Percentiles rank a stretch among this genome's conserved stretches.
phyloP scores from a whole-genome alignment of 2,329 filamentous ascomycete genomes.

The Fusarium nematophilum region DNA sequence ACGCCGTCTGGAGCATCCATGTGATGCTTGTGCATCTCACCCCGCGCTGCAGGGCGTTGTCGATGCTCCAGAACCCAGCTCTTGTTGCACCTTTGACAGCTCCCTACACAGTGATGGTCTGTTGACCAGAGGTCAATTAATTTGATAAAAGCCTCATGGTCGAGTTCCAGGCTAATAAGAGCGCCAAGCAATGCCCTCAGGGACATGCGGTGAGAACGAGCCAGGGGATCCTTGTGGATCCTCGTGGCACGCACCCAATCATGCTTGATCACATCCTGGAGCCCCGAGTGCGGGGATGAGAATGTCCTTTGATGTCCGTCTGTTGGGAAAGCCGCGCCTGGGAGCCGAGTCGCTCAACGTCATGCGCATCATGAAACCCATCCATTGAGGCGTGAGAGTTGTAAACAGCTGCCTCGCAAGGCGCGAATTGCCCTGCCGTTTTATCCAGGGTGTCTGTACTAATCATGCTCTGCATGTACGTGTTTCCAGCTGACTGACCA shows the following conservation, averaged over 20 bases:
- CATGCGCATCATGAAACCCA: conserved; percentile 29
- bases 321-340: conserved; percentile 31
- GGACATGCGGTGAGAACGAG: conserved; percentile 43
- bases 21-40: conserved; percentile 23
- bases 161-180: conserved; percentile 19
- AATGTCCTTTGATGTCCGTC: conserved; percentile 21
- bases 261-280: conserved; percentile 36
- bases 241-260: conserved; percentile 34
- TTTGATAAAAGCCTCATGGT: conserved; percentile 38
- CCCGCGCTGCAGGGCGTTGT: conserved; percentile 18
- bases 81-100: neutral
- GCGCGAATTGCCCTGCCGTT: conserved; percentile 3
- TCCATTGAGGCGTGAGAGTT: conserved; percentile 24
- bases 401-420: conserved; percentile 2
- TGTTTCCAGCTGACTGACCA: conserved; percentile 3
- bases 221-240: conserved; percentile 20
- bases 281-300: conserved; percentile 40
- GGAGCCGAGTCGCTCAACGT: conserved; percentile 28
- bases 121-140: conserved; percentile 1
- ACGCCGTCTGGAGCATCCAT: conserved; percentile 4
- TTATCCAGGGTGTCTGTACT: neutral
- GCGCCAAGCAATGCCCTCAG: conserved; percentile 22
- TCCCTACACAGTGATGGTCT: conserved; percentile 14
- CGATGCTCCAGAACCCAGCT: conserved; percentile 15
- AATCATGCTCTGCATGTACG: conserved; percentile 4